Percentiles rank a stretch among this genome's conserved stretches.
phyloP scores from a whole-genome alignment of 73 alveolate genomes.

The Blepharisma japonicum region DNA sequence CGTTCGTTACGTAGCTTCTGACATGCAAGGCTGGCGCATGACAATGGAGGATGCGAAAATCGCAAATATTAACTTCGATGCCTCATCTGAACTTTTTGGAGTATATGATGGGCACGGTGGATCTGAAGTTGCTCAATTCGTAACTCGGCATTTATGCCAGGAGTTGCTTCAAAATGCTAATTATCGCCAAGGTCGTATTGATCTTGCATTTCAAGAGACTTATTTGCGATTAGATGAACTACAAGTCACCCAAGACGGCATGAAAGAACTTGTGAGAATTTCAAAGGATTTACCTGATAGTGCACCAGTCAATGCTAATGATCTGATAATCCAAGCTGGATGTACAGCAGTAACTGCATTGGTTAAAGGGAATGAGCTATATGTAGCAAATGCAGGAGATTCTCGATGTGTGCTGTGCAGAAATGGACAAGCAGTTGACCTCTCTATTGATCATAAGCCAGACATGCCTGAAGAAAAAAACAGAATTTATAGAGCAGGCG shows the following conservation, averaged over 20 bases:
- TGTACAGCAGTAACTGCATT: conserved; percentile 85
- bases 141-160: conserved; percentile 54
- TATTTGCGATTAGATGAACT: conserved; percentile 84
- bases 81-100: conserved; percentile 73
- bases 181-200: conserved; percentile 68
- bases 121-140: conserved; percentile 79
- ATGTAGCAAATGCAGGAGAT: conserved; percentile 92
- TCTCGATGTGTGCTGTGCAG: conserved; percentile 82
- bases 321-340: conserved; percentile 69
- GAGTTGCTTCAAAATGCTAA: conserved; percentile 57
- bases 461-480: conserved; percentile 68
- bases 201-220: conserved; percentile 76
- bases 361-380: conserved; percentile 58
- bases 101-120: conserved; percentile 98
- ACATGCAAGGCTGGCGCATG: conserved; percentile 87
- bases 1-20: conserved; percentile 66
- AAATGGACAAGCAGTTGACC: conserved; percentile 64
- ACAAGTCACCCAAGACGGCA: conserved; percentile 65
- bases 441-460: conserved; percentile 91
- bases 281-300: conserved; percentile 25
- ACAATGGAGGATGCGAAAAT: conserved; percentile 91
- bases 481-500: conserved; percentile 80
- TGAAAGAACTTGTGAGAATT: conserved; percentile 53
- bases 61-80: conserved; percentile 51
- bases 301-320: conserved; percentile 41